Evolutionary conservation across 2,329 filamentous ascomycete genomes (phyloP).

Genomic region (Cladophialophora exuberans): DNA sequence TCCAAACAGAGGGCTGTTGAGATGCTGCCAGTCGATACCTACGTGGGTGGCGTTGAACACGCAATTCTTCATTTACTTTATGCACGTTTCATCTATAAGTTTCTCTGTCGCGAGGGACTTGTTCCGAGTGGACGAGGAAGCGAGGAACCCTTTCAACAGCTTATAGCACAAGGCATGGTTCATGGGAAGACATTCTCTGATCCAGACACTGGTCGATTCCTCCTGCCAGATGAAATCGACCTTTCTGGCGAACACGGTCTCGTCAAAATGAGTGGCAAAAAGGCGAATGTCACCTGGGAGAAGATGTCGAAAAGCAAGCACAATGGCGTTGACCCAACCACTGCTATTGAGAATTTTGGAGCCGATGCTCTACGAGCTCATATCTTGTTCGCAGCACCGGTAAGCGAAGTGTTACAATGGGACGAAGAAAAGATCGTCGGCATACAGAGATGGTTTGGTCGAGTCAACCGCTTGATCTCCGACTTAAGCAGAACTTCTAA

Average conservation of each 20-base stretch:
- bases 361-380: slow-evolving; percentile 84
- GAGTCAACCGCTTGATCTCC: slow-evolving; percentile 64
- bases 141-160: slow-evolving; percentile 77
- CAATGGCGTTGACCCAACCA: slow-evolving; percentile 82
- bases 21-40: slow-evolving; percentile 78
- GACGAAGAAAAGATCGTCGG: slow-evolving; percentile 81
- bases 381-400: slow-evolving; percentile 85
- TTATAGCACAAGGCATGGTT: slow-evolving; percentile 91
- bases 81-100: slow-evolving; percentile 88
- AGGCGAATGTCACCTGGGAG: slow-evolving; percentile 70
- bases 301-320: slow-evolving; percentile 97
- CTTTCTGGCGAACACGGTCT: slow-evolving; percentile 59
- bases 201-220: slow-evolving; percentile 72
- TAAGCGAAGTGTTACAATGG: slow-evolving; percentile 84
- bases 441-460: slow-evolving; percentile 76
- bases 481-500: slow-evolving; percentile 23
- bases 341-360: slow-evolving; percentile 73
- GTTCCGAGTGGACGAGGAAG: slow-evolving; percentile 41
- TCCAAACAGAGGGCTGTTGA: slow-evolving; percentile 59
- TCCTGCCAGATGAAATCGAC: slow-evolving; percentile 73
- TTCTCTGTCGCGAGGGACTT: slow-evolving; percentile 62
- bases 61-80: slow-evolving; percentile 89
- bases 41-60: slow-evolving; percentile 87
- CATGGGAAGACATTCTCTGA: slow-evolving; percentile 83
- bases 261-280: slow-evolving; percentile 63